Evolutionary conservation across 2,329 filamentous ascomycete genomes (phyloP), one percentile per base, ranked within the genome.

Genomic region (Botryotinia narcissicola): DNA sequence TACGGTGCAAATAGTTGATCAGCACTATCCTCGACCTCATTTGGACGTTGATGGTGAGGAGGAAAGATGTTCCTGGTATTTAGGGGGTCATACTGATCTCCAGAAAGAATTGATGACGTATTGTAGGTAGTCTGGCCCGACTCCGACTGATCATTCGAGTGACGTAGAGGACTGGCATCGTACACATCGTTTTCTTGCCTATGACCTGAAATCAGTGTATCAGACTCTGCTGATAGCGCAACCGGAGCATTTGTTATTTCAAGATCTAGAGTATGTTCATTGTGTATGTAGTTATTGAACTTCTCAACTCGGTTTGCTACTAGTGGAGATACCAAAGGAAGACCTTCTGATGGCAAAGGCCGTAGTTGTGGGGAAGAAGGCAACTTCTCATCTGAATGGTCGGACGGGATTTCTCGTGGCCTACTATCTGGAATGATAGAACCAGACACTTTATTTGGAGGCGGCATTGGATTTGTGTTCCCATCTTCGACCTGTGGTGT

Each of bases 301-400:
- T 42, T 51, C 54, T 72, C 69, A 57, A 70, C 63, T 57, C 60
- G 74, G 10, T 16, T 71, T 29, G 78, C 73, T 7, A 79, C 57
- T 1, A 78, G 74, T 42, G 78, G 78, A n/a, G 79, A 79, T 14
- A 80, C 77, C 22, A 78, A 74, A 61, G 79, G 76, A 22, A 80
- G 73, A n/a, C 54, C 69, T 60, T 80, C 78, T 1, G 79, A 79
- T n/a, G 77, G 70, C 42, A 78, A 71, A 37, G 79, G 77, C 32
- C 76, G 68, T 48, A 78, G 69, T 20, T 76, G 75, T 25, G 79
- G 78, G 16, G 76, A 78, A 60, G 63, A 67, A 35, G 78, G 76
- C 3, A 73, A 74, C 48, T 71, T 78, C 75, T 48, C 60, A 32
- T 32, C n/a, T 44, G 16, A 2, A 20, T 54, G n/a, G n/a, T 51